Base-by-base conservation (phyloP, 1,284 basidiomycete genomes). In the Gomphus sp. region DNA sequence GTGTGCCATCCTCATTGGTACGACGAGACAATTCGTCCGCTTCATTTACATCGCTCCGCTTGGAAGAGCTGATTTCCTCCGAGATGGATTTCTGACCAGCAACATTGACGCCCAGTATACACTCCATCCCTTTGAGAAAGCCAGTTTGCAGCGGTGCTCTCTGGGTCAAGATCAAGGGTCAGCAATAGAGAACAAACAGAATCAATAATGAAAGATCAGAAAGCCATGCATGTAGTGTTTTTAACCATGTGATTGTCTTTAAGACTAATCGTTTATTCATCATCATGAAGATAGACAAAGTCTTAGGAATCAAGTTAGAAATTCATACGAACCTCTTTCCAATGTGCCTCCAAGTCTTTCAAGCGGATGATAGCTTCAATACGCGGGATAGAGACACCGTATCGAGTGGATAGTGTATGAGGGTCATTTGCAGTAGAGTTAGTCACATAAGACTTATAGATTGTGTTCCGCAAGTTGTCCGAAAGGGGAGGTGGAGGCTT, bases 241-340 rank as follows among this genome's bases (percentile, higher is more conserved):
- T 71, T 80, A 86, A 86, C 83, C 85, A 86, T 79, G 68, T 69
- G 64, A 61, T 47, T 67, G 84, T 90, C 88, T 89, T 85, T 72
- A 89, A 90, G 88, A 91, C 87, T 89, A 90, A 91, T 89, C 87
- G 84, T 79, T 79, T 78, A 31, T 31, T 75, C 75, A 72, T 80
- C 87, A 88, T 89, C 87, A 78, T 66, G 60, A 49, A 60, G 39
- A 55, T 45, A 45, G 31, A 54, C 41, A 62, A 18, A 11, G 37
- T 22, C 16, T 52, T 2, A 36, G 39, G 39, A n/a, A 53, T n/a
- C 48, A 8, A 16, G 9, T 16, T 34, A 39, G 28, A 12, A 12
- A 55, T 52, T 14, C 58, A 58, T 31, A 78, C 85, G 68, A 67
- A 89, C 88, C 81, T 88, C 80, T 66, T 74, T 70, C 84, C 82